Evolutionary conservation across 495 filamentous ascomycete species (phyloP).

Genomic region (Penicillium turbatum): DNA sequence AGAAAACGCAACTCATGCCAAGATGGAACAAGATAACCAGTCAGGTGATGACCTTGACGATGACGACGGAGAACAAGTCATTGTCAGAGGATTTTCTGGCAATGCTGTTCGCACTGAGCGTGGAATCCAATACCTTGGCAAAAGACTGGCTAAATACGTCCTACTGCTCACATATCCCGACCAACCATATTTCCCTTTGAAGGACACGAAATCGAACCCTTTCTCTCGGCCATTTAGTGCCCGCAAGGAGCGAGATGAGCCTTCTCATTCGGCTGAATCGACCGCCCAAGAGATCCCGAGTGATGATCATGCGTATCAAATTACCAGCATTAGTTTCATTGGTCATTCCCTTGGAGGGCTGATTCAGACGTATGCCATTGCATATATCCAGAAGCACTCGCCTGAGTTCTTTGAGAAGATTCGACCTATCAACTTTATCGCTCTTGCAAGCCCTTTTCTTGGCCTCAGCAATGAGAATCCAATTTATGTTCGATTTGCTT

Average conservation of each 20-base stretch:
- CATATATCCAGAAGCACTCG: constrained; percentile 95
- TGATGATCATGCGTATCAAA: constrained; percentile 66
- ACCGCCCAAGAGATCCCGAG: not conserved
- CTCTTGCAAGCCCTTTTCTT: constrained; percentile 84
- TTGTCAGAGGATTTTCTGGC: constrained; percentile 86
- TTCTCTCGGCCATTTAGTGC: constrained; percentile 32
- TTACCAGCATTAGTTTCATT: constrained; percentile 94
- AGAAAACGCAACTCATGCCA: too few relatives aligned
- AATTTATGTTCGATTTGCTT: constrained; percentile 91
- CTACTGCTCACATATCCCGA: constrained; percentile 88
- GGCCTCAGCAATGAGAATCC: constrained; percentile 97
- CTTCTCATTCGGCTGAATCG: constrained; percentile 3
- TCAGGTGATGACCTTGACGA: constrained; percentile 30
- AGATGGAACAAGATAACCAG: constrained; percentile 49
- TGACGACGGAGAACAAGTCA: constrained; percentile 78
- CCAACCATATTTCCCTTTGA: constrained; percentile 73
- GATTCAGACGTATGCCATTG: constrained; percentile 91
- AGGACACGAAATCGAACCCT: constrained; percentile 48
- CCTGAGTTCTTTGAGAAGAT: constrained; percentile 86
- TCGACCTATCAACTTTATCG: constrained; percentile 86
- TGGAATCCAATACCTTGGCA: constrained; percentile 95
- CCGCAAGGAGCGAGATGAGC: constrained; percentile 21
- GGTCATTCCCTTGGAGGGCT: constrained; percentile 90
- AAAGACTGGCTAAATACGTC: constrained; percentile 87
- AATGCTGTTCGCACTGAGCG: constrained; percentile 88